A percentile compares a stretch with the other conserved stretches of the same genome.
Conservation (phyloP, 2,329 filamentous ascomycete species). For the Aspergillus alliaceus region DNA sequence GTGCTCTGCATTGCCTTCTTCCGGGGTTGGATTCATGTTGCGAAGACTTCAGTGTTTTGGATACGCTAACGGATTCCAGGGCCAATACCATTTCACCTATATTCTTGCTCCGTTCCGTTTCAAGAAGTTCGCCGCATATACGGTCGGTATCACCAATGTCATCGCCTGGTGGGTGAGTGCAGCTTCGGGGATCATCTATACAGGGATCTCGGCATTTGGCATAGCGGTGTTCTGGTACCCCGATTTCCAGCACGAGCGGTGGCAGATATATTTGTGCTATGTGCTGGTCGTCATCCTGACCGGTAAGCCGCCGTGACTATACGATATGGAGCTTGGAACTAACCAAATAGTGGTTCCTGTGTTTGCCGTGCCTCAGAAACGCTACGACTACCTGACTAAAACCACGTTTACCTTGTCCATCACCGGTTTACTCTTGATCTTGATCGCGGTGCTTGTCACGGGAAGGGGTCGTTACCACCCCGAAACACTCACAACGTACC, state of each 20-base stretch:
- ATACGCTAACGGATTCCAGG: not conserved
- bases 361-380: conserved; percentile 1
- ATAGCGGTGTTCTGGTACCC: conserved; percentile 17
- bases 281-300: conserved; percentile 10
- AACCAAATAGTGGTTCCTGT: conserved; percentile 2
- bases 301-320: not conserved
- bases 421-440: not conserved
- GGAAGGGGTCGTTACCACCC: conserved; percentile 1
- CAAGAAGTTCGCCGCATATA: conserved; percentile 19
- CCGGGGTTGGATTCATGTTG: not conserved
- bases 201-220: conserved; percentile 13
- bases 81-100: conserved; percentile 35
- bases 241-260: conserved; percentile 11
- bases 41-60: not conserved
- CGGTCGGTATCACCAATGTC: conserved; percentile 26
- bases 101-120: conserved; percentile 18
- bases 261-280: conserved; percentile 27
- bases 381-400: not conserved
- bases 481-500: conserved; percentile 10
- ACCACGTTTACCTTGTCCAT: not conserved
- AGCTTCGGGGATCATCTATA: conserved; percentile 19
- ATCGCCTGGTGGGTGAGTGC: conserved; percentile 23
- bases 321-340: not conserved
- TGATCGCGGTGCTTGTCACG: not conserved
- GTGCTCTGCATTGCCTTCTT: conserved; percentile 15